These are phyloP conservation scores for Alternaria incomplexa DNA, from an alignment of 2,329 filamentous ascomycete genomes.

Conservation along the genomic window DNA sequence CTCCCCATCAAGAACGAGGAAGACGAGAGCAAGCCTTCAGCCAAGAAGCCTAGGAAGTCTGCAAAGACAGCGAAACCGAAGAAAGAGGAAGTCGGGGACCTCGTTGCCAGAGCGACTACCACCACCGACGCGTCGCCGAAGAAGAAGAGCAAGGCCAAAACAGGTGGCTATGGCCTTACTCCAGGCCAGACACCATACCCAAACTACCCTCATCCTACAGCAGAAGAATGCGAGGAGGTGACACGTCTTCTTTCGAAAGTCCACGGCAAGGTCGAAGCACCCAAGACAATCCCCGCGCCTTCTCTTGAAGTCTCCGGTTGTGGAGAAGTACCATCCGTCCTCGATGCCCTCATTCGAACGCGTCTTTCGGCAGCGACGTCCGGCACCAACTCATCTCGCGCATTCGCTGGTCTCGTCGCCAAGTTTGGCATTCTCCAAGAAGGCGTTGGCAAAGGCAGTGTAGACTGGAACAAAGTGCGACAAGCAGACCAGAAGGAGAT, in stretches of 20 bases:
- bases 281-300: conserved; percentile 71
- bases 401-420: conserved; percentile 69
- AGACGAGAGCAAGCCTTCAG: conserved; percentile 7
- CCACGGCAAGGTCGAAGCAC: conserved; percentile 70
- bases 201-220: conserved; percentile 67
- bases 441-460: conserved; percentile 72
- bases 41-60: conserved; percentile 24
- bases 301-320: conserved; percentile 75
- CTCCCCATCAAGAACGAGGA: conserved; percentile 13
- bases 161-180: conserved; percentile 53
- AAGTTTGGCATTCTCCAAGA: conserved; percentile 68
- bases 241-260: conserved; percentile 67
- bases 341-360: conserved; percentile 69
- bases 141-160: conserved; percentile 46
- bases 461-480: conserved; percentile 76
- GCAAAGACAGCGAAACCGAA: conserved; percentile 27
- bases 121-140: conserved; percentile 42
- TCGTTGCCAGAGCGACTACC: conserved; percentile 33
- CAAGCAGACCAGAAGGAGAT: conserved; percentile 65
- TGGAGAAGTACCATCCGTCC: conserved; percentile 68
- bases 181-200: conserved; percentile 69
- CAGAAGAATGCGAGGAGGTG: conserved; percentile 73
- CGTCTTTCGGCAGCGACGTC: conserved; percentile 67
- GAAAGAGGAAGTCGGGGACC: conserved; percentile 28
- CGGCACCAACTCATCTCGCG: conserved; percentile 66